Conservation (phyloP, 345 rosid species). For the Brassica carinata region DNA sequence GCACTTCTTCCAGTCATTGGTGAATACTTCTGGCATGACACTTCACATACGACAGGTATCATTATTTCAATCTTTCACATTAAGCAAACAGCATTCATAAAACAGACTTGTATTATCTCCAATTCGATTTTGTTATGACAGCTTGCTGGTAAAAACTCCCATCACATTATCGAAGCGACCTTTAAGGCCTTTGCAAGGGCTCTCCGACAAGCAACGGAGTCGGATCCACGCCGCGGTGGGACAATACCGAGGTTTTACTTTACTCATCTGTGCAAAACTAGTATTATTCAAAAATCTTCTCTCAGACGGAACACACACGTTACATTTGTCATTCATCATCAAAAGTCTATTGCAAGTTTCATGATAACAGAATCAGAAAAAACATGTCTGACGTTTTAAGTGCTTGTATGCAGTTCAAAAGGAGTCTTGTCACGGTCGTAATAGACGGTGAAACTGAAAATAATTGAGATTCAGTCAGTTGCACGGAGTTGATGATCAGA, state of each 20-base stretch:
- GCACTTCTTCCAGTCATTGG: constrained; percentile 92
- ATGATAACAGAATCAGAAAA: background rate
- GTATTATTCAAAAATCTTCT: background rate
- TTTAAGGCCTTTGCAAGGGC: constrained; percentile 99
- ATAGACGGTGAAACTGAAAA: background rate
- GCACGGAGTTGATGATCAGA: background rate
- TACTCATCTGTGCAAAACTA: background rate
- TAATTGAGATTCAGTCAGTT: background rate
- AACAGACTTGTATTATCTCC: background rate
- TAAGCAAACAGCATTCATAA: too few relatives aligned
- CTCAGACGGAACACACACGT: background rate
- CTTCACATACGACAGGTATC: constrained; percentile 89
- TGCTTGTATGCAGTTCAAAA: constrained; percentile 64
- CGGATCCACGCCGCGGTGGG: constrained; percentile 72
- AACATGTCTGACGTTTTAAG: background rate
- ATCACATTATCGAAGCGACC: constrained; percentile 89
- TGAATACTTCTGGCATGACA: constrained; percentile 96
- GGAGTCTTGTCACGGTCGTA: constrained; percentile 72
- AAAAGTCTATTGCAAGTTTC: background rate
- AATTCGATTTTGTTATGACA: constrained; percentile 28
- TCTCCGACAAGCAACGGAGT: constrained; percentile 85
- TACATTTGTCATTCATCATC: background rate
- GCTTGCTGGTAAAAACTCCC: constrained; percentile 91
- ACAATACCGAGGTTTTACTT: constrained; percentile 70
- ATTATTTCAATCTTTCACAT: background rate